Evolutionary conservation across 1,284 basidiomycete species (phyloP), one percentile per base, ranked within the genome.

Genomic region (Apiotrichum sp.): DNA sequence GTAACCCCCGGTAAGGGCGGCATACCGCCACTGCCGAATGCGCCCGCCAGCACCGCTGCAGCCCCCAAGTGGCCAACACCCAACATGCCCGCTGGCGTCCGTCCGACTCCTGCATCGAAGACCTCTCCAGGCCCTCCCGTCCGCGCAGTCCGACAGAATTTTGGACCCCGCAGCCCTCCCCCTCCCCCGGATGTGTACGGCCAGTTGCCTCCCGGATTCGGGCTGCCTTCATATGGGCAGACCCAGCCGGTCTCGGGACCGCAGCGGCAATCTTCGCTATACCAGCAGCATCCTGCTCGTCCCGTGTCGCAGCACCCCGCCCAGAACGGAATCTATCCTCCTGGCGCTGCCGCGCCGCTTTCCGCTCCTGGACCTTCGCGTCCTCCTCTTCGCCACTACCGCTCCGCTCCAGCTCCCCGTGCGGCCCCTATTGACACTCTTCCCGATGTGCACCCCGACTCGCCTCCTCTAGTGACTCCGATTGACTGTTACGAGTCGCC

Each of bases 301-400:
- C 35, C 6, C 7, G 7, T 11, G 11, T 36, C 35, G 35, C 35
- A 36, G 35, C 11, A 36, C 35, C 11, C 35, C 7, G 35, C 35
- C 11, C 7, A 36, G 35, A 36, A 36, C 11, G 6, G 7, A 6
- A 36, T 6, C 7, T 11, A 36, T 36, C 35, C 35, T 6, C 6
- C 11, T 36, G 7, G 7, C 35, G 35, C 35, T 36, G 35, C 7
- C 11, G 35, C 35, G 35, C 35, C 6, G 35, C 35, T 6, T 36
- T 6, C 35, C 11, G 11, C 35, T 36, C 35, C 9, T 41, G 22
- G 47, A 7, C 44, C 31, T 32, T 13, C 50, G 3, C 50, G 46
- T 29, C 55, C 52, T 10, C 35, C 50, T 4, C 49, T 56, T 3
- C 45, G 50, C 5, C 55, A 49, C 50, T 34, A 29, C 42, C 47